phyloP scores from a whole-genome alignment of 1,284 basidiomycete species.

The Athelia sp. region DNA sequence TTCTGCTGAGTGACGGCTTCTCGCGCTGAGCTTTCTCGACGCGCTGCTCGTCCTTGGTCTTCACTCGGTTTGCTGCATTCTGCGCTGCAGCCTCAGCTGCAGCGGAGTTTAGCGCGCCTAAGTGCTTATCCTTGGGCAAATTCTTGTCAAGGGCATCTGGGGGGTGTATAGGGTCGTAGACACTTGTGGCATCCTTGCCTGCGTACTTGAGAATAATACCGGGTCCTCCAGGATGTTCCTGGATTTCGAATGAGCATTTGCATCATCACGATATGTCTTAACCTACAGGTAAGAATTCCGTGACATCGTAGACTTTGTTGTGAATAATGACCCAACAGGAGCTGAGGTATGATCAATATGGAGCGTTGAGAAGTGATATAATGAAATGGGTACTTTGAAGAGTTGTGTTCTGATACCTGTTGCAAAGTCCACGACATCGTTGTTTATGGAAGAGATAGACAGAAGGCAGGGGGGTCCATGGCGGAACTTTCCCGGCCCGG shows the following conservation, averaged over 20 bases:
- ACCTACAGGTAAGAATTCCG: conserved; percentile 71
- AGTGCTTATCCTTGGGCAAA: conserved; percentile 60
- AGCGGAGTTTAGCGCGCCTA: conserved; percentile 60
- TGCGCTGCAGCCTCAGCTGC: conserved; percentile 41
- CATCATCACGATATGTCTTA: not conserved
- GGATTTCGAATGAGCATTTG: not conserved
- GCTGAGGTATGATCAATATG: conserved; percentile 25
- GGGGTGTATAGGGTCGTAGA: conserved; percentile 72
- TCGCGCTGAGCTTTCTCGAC: conserved; percentile 57
- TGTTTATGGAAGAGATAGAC: no score
- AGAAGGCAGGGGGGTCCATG: no score
- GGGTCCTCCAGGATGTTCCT: conserved; percentile 82
- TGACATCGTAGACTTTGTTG: conserved; percentile 78
- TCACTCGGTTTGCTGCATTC: conserved; percentile 36
- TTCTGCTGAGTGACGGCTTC: conserved; percentile 59
- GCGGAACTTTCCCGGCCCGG: no score
- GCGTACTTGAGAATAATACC: conserved; percentile 77
- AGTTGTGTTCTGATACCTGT: conserved; percentile 50
- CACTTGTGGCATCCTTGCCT: conserved; percentile 72
- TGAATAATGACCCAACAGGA: conserved; percentile 90
- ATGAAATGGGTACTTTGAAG: conserved; percentile 33
- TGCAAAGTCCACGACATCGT: conserved; percentile 34
- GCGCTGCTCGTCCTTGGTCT: conserved; percentile 68
- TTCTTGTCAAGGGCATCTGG: conserved; percentile 66
- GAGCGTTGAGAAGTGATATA: conserved; percentile 1